Conservation (phyloP, 2,329 filamentous ascomycete genomes). For the Pseudocercospora eumusae region DNA sequence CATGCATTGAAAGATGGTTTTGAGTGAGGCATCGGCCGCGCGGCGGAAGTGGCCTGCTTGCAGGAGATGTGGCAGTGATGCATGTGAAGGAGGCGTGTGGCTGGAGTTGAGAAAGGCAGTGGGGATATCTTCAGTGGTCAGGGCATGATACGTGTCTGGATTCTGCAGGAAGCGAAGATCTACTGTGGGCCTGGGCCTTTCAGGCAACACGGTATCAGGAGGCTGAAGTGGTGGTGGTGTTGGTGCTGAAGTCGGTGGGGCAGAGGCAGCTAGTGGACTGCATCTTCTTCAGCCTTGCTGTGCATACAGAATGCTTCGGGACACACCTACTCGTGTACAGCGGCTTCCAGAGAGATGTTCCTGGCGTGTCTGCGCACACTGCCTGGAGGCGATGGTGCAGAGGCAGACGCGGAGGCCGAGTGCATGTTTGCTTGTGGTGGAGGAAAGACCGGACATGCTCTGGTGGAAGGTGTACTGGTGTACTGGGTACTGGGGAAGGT, state of each 20-base stretch:
- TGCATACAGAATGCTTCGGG: no score
- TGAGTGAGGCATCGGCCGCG: slow-evolving; percentile 46
- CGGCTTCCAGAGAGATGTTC: no score
- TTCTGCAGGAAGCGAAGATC: slow-evolving; percentile 80
- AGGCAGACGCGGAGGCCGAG: no score
- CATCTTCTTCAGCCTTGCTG: slow-evolving; percentile 30
- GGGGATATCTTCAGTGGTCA: slow-evolving; percentile 64
- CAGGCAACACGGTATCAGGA: slow-evolving; percentile 23
- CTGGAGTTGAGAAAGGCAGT: slow-evolving; percentile 69
- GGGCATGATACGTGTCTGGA: slow-evolving; percentile 78
- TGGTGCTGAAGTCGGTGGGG: slow-evolving; percentile 11
- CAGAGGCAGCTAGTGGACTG: slow-evolving; percentile 32
- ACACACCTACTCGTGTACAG: no score
- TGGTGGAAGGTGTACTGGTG: no score
- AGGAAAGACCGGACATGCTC: neutral
- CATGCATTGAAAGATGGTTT: slow-evolving; percentile 46
- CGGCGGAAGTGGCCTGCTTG: slow-evolving; percentile 73
- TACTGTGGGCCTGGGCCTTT: slow-evolving; percentile 44
- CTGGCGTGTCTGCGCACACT: slow-evolving; percentile 36
- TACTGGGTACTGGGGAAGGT: neutral
- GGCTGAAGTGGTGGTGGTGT: slow-evolving; percentile 10
- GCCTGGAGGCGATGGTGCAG: slow-evolving; percentile 32
- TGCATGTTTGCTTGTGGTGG: slow-evolving; percentile 26
- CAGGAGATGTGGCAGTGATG: slow-evolving; percentile 69
- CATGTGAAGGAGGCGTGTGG: slow-evolving; percentile 62